These are phyloP conservation scores for Suillus occidentalis DNA, from an alignment of 768 basidiomycete species.

Conservation along the genomic window DNA sequence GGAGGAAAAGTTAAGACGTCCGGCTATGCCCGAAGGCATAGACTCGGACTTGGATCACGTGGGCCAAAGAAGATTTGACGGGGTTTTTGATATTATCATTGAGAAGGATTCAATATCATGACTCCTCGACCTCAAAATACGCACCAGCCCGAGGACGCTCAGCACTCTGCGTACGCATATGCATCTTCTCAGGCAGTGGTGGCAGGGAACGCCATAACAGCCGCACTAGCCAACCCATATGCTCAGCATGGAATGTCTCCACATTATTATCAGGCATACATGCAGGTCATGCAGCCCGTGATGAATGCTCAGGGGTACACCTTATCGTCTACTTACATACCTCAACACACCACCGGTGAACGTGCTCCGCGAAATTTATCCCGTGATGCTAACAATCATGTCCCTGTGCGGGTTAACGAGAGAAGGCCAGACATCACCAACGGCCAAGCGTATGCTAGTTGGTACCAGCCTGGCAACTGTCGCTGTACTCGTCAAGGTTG, in stretches of 20 bases:
- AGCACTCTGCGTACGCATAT: neutral
- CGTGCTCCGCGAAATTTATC: neutral
- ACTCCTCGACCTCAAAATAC: neutral
- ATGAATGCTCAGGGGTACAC: slow-evolving; percentile 38
- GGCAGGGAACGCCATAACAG: slow-evolving; percentile 20
- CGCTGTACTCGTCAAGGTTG: slow-evolving; percentile 68
- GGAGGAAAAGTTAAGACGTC: slow-evolving; percentile 2
- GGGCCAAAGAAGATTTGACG: neutral
- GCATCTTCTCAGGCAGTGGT: slow-evolving; percentile 6
- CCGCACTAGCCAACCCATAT: slow-evolving; percentile 27
- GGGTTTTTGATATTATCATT: neutral
- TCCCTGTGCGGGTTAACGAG: slow-evolving; percentile 5
- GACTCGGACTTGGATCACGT: neutral
- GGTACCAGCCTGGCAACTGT: slow-evolving; percentile 63
- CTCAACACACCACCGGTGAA: slow-evolving; percentile 12
- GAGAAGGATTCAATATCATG: too few relatives aligned
- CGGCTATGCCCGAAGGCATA: slow-evolving; percentile 29
- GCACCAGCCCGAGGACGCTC: neutral
- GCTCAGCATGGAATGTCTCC: slow-evolving; percentile 37
- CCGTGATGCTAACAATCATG: slow-evolving; percentile 3
- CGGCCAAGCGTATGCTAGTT: slow-evolving; percentile 32
- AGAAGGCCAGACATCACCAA: slow-evolving; percentile 16
- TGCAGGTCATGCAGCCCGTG: slow-evolving; percentile 31
- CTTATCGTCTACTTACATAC: slow-evolving; percentile 39
- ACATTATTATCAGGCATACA: slow-evolving; percentile 59